Conservation (phyloP, 2,329 filamentous ascomycete genomes). For the Dryadomyces quercivorus region DNA sequence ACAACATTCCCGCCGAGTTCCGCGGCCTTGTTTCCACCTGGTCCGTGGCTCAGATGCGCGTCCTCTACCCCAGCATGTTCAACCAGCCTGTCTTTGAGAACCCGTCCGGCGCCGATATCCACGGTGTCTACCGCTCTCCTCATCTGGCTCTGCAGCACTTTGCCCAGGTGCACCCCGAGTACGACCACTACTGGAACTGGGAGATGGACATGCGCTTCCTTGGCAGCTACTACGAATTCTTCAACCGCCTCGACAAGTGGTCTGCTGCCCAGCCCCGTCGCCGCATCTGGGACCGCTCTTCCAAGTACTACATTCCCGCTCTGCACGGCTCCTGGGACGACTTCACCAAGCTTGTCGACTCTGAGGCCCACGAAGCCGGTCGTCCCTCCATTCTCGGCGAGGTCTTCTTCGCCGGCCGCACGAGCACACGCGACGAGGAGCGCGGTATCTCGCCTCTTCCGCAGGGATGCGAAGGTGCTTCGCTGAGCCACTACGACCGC, state of each 20-base stretch:
- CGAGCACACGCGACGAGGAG: slow-evolving; percentile 36
- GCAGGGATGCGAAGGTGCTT: slow-evolving; percentile 38
- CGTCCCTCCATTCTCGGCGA: slow-evolving; percentile 59
- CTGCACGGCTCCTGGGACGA: slow-evolving; percentile 62
- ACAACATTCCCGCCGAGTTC: slow-evolving; percentile 61
- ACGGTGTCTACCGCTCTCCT: slow-evolving; percentile 56
- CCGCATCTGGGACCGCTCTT: slow-evolving; percentile 66
- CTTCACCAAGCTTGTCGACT: slow-evolving; percentile 52
- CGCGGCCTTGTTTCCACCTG: slow-evolving; percentile 70
- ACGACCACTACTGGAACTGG: slow-evolving; percentile 58
- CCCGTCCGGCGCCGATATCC: slow-evolving; percentile 44
- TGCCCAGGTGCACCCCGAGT: slow-evolving; percentile 49
- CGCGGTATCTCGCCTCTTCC: slow-evolving; percentile 41
- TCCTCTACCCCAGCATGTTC: slow-evolving; percentile 63
- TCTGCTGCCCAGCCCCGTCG: slow-evolving; percentile 54
- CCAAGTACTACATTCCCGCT: slow-evolving; percentile 63
- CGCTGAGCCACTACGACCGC: slow-evolving; percentile 14
- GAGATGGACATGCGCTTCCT: slow-evolving; percentile 57
- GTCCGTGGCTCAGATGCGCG: slow-evolving; percentile 73
- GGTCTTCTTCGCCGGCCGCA: slow-evolving; percentile 34
- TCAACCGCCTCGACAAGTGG: slow-evolving; percentile 56
- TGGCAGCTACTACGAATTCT: slow-evolving; percentile 60
- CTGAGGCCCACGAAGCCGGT: slow-evolving; percentile 41
- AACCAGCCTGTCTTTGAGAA: slow-evolving; percentile 50
- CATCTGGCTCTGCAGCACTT: slow-evolving; percentile 55